Percentiles rank a stretch among this genome's conserved stretches.
Conservation (phyloP, 23 red algal species). For the Gracilaria domingensis region DNA sequence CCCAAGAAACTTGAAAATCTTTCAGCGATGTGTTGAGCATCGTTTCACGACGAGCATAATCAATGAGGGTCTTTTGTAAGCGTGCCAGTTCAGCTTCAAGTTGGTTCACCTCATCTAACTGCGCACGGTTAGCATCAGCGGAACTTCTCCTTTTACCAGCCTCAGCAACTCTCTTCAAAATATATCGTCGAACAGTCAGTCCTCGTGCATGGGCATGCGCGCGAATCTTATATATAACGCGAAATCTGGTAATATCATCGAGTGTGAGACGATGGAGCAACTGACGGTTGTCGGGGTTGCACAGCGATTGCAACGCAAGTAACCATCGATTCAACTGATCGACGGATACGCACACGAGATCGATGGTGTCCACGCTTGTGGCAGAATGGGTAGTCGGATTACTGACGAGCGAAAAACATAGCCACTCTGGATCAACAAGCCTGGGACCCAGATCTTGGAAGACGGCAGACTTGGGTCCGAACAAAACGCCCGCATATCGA, state of each 20-base stretch:
- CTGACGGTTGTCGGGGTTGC: constrained; percentile 39
- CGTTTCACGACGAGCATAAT: constrained; percentile 69
- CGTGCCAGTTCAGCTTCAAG: constrained; percentile 73
- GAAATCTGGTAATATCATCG: constrained; percentile 37
- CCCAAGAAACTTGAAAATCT: constrained; percentile 89
- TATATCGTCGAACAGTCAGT: constrained; percentile 71
- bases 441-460: constrained; percentile 61
- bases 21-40: constrained; percentile 83
- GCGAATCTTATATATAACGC: constrained; percentile 76
- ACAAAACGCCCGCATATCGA: constrained; percentile 70
- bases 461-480: constrained; percentile 72
- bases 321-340: constrained; percentile 88
- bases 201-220: constrained; percentile 72
- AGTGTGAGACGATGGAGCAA: constrained; percentile 67
- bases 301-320: constrained; percentile 87
- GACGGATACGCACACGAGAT: constrained; percentile 73
- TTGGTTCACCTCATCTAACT: constrained; percentile 56
- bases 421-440: constrained; percentile 85
- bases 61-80: constrained; percentile 71
- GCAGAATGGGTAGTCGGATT: constrained; percentile 27
- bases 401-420: constrained; percentile 81
- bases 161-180: constrained; percentile 70
- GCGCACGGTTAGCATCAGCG: constrained; percentile 40
- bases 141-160: constrained; percentile 55
- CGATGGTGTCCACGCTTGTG: constrained; percentile 62